Conservation (phyloP, 805 yeast genomes). For the Yarrowia divulgata region DNA sequence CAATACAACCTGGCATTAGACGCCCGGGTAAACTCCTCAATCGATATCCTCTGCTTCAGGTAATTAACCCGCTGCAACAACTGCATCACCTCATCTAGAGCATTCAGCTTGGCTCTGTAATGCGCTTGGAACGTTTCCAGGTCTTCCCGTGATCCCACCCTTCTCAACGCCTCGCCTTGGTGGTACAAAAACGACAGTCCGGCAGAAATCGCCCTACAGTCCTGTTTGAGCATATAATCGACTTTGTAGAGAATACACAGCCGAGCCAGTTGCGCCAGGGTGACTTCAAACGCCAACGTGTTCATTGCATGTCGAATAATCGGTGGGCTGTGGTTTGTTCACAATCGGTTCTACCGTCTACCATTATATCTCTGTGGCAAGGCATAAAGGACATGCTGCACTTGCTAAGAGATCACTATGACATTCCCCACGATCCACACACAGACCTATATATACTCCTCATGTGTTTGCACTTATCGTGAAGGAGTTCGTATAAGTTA, state of each 20-base stretch:
- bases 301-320: slow-evolving; percentile 1
- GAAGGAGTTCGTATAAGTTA: not conserved
- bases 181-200: slow-evolving; percentile 1
- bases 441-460: not conserved
- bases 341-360: too few relatives aligned
- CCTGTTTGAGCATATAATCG: slow-evolving; percentile 13
- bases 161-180: not conserved
- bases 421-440: not conserved
- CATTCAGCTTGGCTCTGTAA: not conserved
- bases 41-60: not conserved
- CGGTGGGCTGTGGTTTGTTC: too few relatives aligned
- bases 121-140: not conserved
- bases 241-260: slow-evolving; percentile 6
- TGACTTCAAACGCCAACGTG: slow-evolving; percentile 5
- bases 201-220: slow-evolving; percentile 14
- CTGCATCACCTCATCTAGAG: slow-evolving; percentile 15
- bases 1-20: not conserved
- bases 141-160: not conserved
- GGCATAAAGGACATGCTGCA: slow-evolving; percentile 2
- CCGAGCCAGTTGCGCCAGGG: slow-evolving; percentile 2
- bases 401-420: not conserved
- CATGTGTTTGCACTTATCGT: not conserved
- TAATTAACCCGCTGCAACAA: not conserved
- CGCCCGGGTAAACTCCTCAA: not conserved
- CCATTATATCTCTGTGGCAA: not conserved